Conservation (phyloP, 495 filamentous ascomycete genomes). For the Xanthoparmelia taractica region DNA sequence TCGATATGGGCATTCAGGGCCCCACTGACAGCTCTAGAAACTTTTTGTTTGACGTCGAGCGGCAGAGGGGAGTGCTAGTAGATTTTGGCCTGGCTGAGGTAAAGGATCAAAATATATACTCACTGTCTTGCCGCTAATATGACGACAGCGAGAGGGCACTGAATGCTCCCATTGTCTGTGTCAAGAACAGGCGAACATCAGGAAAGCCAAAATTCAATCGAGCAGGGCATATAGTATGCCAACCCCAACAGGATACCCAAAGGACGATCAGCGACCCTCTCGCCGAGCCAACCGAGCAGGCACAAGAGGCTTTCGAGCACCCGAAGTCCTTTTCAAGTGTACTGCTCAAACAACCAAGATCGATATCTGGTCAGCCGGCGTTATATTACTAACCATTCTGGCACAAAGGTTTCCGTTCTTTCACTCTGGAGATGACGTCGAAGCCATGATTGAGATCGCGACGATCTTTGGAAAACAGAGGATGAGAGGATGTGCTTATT, state of each 20-base stretch:
- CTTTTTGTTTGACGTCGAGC: conserved; percentile 84
- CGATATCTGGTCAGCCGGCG: conserved; percentile 93
- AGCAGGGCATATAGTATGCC: conserved; percentile 34
- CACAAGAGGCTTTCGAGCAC: conserved; percentile 92
- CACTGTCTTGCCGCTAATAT: conserved; percentile 1
- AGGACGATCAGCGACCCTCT: conserved; percentile 79
- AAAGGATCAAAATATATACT: not conserved
- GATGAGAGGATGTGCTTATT: conserved; percentile 72
- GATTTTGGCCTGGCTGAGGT: conserved; percentile 92
- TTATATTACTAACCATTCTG: conserved; percentile 86
- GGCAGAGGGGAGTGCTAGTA: conserved; percentile 79
- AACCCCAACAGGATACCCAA: conserved; percentile 63
- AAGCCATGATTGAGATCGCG: conserved; percentile 93
- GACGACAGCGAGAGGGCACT: conserved; percentile 49
- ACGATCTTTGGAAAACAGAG: conserved; percentile 81
- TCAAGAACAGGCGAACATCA: conserved; percentile 37
- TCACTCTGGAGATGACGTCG: conserved; percentile 91
- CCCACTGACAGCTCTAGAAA: conserved; percentile 45
- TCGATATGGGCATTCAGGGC: not conserved
- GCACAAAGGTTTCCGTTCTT: conserved; percentile 94
- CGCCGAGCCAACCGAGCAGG: conserved; percentile 89
- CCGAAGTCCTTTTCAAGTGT: conserved; percentile 95
- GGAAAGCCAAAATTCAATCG: conserved; percentile 28
- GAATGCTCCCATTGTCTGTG: conserved; percentile 71
- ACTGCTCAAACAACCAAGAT: conserved; percentile 93